Percentiles rank a stretch among this genome's conserved stretches.
phyloP scores from a whole-genome alignment of 2,329 filamentous ascomycete genomes.

The Pseudomassariella vexata region DNA sequence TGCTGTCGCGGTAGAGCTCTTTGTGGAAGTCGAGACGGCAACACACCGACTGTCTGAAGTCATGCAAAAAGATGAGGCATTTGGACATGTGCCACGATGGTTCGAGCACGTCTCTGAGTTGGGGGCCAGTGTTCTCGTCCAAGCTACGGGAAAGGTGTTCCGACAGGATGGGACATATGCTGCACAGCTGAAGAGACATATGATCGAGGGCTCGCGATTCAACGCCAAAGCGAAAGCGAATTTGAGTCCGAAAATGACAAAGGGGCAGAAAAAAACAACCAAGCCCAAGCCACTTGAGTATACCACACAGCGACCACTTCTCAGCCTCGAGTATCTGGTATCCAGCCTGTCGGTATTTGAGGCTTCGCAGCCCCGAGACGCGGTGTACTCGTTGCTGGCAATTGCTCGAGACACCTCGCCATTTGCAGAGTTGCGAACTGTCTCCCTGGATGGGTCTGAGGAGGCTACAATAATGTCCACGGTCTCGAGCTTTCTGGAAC shows the following conservation, averaged over 20 bases:
- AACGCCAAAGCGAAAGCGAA: too few relatives aligned
- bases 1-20: constrained; percentile 29
- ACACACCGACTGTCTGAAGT: constrained; percentile 26
- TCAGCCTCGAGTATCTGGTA: constrained; percentile 29
- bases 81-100: constrained; percentile 20
- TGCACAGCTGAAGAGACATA: too few relatives aligned
- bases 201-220: too few relatives aligned
- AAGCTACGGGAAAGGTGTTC: constrained; percentile 27
- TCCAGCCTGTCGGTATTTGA: constrained; percentile 25
- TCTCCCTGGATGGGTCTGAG: neutral
- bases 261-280: too few relatives aligned
- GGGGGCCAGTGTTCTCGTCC: constrained; percentile 28
- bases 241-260: too few relatives aligned
- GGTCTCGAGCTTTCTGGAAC: constrained; percentile 14
- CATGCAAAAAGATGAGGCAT: constrained; percentile 23
- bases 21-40: constrained; percentile 30
- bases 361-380: constrained; percentile 21
- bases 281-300: constrained; percentile 7
- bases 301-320: constrained; percentile 13
- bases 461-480: constrained; percentile 6
- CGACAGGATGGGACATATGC: too few relatives aligned
- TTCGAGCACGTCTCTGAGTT: constrained; percentile 29
- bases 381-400: constrained; percentile 26
- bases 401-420: constrained; percentile 26
- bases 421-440: constrained; percentile 3